Evolutionary conservation across 257 asterid genomes (phyloP), one percentile per base, ranked within the genome.

Genomic region (Solanum medicagineum): DNA sequence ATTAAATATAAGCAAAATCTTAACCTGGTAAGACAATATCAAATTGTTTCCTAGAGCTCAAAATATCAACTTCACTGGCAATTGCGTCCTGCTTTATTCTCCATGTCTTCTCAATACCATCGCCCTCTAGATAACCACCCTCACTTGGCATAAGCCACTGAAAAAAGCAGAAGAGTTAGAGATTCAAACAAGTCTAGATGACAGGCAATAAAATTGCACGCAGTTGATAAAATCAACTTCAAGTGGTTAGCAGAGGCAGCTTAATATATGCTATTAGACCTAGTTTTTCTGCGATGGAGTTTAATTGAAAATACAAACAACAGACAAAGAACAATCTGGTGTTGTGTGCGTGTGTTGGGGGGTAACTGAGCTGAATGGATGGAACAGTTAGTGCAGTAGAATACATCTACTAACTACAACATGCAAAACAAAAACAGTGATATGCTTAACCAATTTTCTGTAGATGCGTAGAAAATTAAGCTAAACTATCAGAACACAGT

Each of bases 1-100:
- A 44, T 81, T 60, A 53, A 53, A 81, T 74, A 77, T 51, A 86
- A 87, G 81, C 53, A 84, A 87, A 42, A 77, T 49, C 42, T 83
- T 65, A 89, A 97, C 99, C 99, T 93, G 99, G 98, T 89, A 95
- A 91, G 89, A 95, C 93, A 17, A 95, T 93, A 84, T 97, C 99
- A 85, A 90, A 92, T 84, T 94, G 98, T 82, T 92, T 95, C 90
- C 97, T 93, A 29, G 86, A 83, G 90, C 97, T 94, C 87, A 87
- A 88, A 65, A 95, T 85, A 87, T 92, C 98, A 84, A 97, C 96
- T 91, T 92, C 98, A 70, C 79, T 85, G 75, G 92, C 93, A 90
- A 97, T 92, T 22, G 88, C 88, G n/a, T 91, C 96, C 91, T 97
- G 99, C 85, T 88, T 88, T 86, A 95, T 88, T 85, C 95, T 92